Conservation (phyloP, 768 basidiomycete species). For the Boletus reticuloceps region DNA sequence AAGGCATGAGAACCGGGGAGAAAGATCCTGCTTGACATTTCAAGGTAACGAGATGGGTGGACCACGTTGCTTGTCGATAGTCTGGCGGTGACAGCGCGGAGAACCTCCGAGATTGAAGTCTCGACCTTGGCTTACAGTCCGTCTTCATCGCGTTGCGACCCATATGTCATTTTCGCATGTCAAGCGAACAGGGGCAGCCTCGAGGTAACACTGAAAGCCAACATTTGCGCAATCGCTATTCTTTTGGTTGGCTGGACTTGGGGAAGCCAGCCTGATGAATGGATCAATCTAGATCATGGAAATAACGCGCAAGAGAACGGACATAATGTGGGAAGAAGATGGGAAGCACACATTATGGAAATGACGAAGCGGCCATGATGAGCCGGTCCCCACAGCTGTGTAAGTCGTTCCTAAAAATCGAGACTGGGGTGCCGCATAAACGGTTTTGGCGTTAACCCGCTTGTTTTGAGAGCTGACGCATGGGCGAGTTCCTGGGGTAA, state of each 20-base stretch:
- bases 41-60: background rate
- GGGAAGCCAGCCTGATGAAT: no score
- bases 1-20: constrained; percentile 11
- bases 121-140: background rate
- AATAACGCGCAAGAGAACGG: background rate
- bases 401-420: background rate
- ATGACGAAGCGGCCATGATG: background rate
- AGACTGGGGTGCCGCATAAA: background rate
- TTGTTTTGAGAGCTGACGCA: background rate
- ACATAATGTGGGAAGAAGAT: constrained; percentile 1
- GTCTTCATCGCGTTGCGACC: background rate
- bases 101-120: background rate
- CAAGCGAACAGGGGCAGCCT: background rate
- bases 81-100: background rate
- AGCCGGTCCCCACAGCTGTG: no score
- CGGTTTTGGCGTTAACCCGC: background rate
- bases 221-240: background rate
- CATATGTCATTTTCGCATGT: background rate
- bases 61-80: background rate
- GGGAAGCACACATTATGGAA: background rate
- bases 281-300: background rate
- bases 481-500: background rate
- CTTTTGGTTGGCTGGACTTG: background rate
- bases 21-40: background rate
- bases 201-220: background rate